Base-by-base conservation (phyloP, 169 alveolate genomes). In the Plasmodium reichenowi region DNA sequence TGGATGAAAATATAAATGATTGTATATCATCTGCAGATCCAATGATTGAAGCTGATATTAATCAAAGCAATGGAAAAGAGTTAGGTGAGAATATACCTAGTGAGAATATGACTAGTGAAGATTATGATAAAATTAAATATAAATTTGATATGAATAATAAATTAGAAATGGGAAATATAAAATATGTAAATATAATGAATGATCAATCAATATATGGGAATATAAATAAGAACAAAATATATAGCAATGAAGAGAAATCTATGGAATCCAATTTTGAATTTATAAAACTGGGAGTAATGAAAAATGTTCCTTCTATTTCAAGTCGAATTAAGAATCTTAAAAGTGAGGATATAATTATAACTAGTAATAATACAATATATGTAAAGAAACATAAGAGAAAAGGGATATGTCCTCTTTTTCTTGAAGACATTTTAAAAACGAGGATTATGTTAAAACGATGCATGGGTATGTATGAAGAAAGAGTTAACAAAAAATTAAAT, bases 331-430 rank as follows among this genome's bases (percentile, higher is more conserved):
- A 91, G 29, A 56, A 80, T 56, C 73, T 58, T 15, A 38, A 56
- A 48, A 63, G 83, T 5, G 64, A 78, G 13, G 94, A 91, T 63
- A 15, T 88, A 1, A 88, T 88, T 38, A 75, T 92, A 24, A 87
- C 89, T 72, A 90, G 93, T 43, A 92, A 92, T 70, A 88, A 91
- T 26, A 91, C 92, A 26, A 68, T 92, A 66, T 92, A 88, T 50
- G 94, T 92, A 6, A 88, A 86, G 20, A 92, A 88, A 50, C 7
- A 67, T 5, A 73, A 78, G 24, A 70, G 94, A 15, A 88, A 92
- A 88, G 94, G 94, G 22, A 59, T 92, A 0, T 80, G 88, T 32
- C 67, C 89, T 32, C 75, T 58, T 88, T 78, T 92, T 68, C 64
- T 92, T 45, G 92, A 76, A 76, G 85, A 75, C 15, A 83, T 92